A percentile compares a stretch with the other conserved stretches of the same genome.
phyloP scores from a whole-genome alignment of 305 asterid species.

The Solanum hybrid region DNA sequence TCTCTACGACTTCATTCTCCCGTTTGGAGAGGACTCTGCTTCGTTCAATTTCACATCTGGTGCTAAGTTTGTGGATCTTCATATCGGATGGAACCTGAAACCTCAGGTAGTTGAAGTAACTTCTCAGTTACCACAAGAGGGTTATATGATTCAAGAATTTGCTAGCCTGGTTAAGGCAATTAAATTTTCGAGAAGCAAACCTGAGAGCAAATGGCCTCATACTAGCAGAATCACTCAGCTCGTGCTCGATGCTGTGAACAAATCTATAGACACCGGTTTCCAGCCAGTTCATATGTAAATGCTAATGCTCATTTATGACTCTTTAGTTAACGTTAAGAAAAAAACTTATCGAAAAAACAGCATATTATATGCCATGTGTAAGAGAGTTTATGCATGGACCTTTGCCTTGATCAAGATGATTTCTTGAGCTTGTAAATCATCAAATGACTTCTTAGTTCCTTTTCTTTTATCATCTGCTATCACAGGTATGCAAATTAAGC shows the following conservation, averaged over 20 bases:
- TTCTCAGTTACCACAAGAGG: constrained; percentile 56
- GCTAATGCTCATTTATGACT: neutral
- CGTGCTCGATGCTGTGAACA: constrained; percentile 58
- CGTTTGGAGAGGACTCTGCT: constrained; percentile 46
- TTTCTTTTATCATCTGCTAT: no score
- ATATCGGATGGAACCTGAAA: constrained; percentile 64
- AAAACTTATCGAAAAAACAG: neutral
- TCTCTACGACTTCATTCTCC: constrained; percentile 49
- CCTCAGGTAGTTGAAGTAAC: constrained; percentile 40
- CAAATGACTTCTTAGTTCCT: no score
- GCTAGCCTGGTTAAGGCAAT: constrained; percentile 43
- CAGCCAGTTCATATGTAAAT: constrained; percentile 33
- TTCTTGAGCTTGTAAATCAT: no score
- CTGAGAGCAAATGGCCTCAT: constrained; percentile 50
- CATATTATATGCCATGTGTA: neutral
- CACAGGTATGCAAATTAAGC: no score
- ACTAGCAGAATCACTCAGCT: constrained; percentile 50
- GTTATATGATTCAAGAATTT: constrained; percentile 57
- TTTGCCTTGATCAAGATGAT: no score
- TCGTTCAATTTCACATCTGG: constrained; percentile 42
- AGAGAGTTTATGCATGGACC: neutral
- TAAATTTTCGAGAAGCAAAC: constrained; percentile 15
- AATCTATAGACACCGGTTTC: constrained; percentile 44
- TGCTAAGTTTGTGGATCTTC: constrained; percentile 55
- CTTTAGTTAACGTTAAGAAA: neutral